phyloP scores from a whole-genome alignment of 208 protist species.

The Trypanosomatidae sp. region DNA sequence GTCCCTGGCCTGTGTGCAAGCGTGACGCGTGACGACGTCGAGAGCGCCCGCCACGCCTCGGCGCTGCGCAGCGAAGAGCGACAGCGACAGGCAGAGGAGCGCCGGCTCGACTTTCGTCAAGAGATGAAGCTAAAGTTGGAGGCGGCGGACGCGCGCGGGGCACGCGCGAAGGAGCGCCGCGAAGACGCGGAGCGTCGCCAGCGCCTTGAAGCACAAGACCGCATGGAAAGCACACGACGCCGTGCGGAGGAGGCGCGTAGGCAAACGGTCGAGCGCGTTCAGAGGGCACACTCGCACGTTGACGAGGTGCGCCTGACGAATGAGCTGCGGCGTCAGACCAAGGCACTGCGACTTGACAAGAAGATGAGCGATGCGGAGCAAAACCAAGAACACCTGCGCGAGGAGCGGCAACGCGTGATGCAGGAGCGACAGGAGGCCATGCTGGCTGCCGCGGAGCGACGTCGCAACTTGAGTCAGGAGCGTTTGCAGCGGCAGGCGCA shows the following conservation, averaged over 20 bases:
- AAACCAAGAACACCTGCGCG: constrained; percentile 57
- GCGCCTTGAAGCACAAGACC: constrained; percentile 36
- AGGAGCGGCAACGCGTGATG: constrained; percentile 35
- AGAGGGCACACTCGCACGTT: constrained; percentile 38
- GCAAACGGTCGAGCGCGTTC: constrained; percentile 48
- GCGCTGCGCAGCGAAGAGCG: constrained; percentile 69
- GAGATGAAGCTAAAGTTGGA: constrained; percentile 59
- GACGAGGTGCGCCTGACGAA: constrained; percentile 73
- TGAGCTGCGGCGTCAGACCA: constrained; percentile 55
- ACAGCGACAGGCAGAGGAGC: constrained; percentile 72
- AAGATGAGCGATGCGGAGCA: constrained; percentile 74
- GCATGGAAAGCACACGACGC: constrained; percentile 43
- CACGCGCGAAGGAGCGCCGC: constrained; percentile 40
- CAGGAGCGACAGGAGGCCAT: constrained; percentile 67
- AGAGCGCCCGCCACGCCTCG: constrained; percentile 46
- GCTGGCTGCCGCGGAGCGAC: constrained; percentile 52
- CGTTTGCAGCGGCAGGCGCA: constrained; percentile 47
- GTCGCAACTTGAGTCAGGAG: constrained; percentile 56
- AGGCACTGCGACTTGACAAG: constrained; percentile 41
- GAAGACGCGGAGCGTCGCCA: constrained; percentile 48
- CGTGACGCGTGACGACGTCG: constrained; percentile 32
- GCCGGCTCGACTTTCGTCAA: constrained; percentile 43
- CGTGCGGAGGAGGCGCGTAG: constrained; percentile 49
- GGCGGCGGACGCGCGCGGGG: constrained; percentile 23
- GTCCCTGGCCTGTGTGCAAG: too few relatives aligned